Base-by-base conservation (phyloP, 1,284 basidiomycete species). In the Naganishia albida region DNA sequence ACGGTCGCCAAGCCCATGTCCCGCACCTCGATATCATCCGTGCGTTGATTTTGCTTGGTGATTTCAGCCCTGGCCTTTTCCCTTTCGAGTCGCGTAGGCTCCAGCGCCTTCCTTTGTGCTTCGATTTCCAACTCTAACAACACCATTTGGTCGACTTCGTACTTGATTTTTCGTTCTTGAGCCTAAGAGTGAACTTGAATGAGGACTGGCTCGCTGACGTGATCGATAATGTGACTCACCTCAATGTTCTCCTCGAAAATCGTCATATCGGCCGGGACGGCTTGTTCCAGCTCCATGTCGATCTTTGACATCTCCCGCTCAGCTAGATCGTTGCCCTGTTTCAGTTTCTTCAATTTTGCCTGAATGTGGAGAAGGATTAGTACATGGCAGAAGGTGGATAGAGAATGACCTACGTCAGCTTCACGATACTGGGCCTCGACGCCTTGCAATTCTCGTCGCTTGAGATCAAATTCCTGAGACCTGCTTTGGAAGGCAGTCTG, bases 231-330 rank as follows among this genome's bases (percentile, higher is more conserved):
- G 10, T 34, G 34, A 4, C 74, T 72, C 82, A 85, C 73, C 48
- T 68, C 52, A 44, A 46, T 84, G 81, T 62, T 72, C 26, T 81
- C 83, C 68, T 89, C 83, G 25, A 93, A 80, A 6, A 83, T 85
- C 25, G 85, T 82, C 18, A 93, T 83, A 71, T 86, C 86, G 16
- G 84, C 85, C 1, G 91, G 89, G 71, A 88, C 81, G 38, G 88
- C 87, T 53, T 90, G 87, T 64, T 88, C 87, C 23, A 85, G 83
- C 70, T 89, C 87, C 26, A 13, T 28, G 15, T 63, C 60, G 15
- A 52, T 40, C 25, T 50, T 60, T 10, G 46, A 40, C 13, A 60
- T 42, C 20, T 60, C 30, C 34, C 49, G 49, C 6, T 60, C 57
- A 20, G 46, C 23, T 23, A 42, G 12, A 46, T 16, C 38, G 18